Evolutionary conservation across 352 stramenopile genomes (phyloP).

Genomic region (Salisapilia sapeloensis): DNA sequence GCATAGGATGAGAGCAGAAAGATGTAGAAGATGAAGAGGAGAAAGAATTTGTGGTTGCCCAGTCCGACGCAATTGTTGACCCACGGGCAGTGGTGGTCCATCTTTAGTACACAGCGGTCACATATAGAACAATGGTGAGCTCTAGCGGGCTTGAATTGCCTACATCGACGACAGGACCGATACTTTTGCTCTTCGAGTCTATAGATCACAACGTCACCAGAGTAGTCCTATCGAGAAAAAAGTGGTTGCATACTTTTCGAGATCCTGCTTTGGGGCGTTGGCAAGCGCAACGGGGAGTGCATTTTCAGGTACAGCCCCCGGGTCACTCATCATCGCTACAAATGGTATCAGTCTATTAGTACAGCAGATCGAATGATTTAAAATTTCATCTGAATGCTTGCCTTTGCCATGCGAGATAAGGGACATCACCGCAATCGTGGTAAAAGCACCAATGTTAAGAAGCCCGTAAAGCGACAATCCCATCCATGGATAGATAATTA

Average conservation of each 20-base stretch:
- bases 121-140: conserved; percentile 96
- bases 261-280: conserved; percentile 59
- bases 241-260: conserved; percentile 16
- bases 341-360: background rate
- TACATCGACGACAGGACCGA: conserved; percentile 80
- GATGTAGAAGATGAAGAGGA: conserved; percentile 85
- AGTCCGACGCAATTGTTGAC: conserved; percentile 99
- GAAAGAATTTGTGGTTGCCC: conserved; percentile 96
- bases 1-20: conserved; percentile 92
- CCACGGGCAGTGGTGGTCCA: conserved; percentile 99
- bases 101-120: conserved; percentile 93
- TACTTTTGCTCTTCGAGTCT: conserved; percentile 75
- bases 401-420: conserved; percentile 89
- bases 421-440: conserved; percentile 71
- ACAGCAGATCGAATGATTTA: too few species aligned
- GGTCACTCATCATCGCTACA: conserved; percentile 94
- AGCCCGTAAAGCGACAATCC: conserved; percentile 45
- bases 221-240: background rate
- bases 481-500: conserved; percentile 86
- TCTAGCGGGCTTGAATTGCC: conserved; percentile 91
- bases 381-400: conserved; percentile 6
- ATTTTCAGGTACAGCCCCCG: conserved; percentile 90
- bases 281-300: conserved; percentile 76
- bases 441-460: conserved; percentile 55
- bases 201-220: background rate